Evolutionary conservation across 345 rosid genomes (phyloP).

Genomic region (Rhizophora mangle): DNA sequence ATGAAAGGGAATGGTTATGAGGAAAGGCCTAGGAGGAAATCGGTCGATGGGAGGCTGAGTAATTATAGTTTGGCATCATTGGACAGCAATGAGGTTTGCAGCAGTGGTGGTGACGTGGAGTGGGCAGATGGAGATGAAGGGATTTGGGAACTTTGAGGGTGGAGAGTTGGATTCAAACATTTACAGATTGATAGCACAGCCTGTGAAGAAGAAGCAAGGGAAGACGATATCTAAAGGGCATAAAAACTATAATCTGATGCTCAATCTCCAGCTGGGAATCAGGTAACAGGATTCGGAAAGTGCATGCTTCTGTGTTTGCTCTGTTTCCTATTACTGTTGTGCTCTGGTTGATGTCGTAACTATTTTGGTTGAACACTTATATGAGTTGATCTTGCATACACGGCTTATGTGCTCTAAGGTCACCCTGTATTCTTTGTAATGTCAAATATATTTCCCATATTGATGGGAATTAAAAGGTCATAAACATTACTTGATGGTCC

Average conservation of each 20-base stretch:
- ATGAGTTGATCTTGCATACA: too few species aligned
- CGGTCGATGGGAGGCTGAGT: constrained; percentile 66
- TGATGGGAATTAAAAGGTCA: too few species aligned
- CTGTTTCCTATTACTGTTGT: neutral
- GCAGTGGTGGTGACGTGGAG: constrained; percentile 31
- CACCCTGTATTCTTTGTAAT: too few species aligned
- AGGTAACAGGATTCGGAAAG: constrained; percentile 42
- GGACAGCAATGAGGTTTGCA: constrained; percentile 24
- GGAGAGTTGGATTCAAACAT: constrained; percentile 42
- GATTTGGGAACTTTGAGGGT: constrained; percentile 33
- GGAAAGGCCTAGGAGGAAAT: constrained; percentile 49
- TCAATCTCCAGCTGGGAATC: constrained; percentile 93
- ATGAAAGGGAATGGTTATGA: constrained; percentile 29
- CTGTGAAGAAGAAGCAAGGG: constrained; percentile 76
- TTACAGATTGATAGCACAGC: constrained; percentile 46
- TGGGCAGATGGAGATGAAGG: constrained; percentile 44
- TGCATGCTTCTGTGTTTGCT: neutral
- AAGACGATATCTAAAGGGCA: constrained; percentile 87
- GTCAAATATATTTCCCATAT: too few species aligned
- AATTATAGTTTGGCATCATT: constrained; percentile 34
- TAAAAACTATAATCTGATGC: constrained; percentile 95
- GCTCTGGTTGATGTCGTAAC: neutral
- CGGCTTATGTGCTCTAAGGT: too few species aligned
- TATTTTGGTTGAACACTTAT: too few species aligned
- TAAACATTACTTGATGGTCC: too few species aligned